Conservation (phyloP, 352 stramenopile species). For the Phytophthora pisi region DNA sequence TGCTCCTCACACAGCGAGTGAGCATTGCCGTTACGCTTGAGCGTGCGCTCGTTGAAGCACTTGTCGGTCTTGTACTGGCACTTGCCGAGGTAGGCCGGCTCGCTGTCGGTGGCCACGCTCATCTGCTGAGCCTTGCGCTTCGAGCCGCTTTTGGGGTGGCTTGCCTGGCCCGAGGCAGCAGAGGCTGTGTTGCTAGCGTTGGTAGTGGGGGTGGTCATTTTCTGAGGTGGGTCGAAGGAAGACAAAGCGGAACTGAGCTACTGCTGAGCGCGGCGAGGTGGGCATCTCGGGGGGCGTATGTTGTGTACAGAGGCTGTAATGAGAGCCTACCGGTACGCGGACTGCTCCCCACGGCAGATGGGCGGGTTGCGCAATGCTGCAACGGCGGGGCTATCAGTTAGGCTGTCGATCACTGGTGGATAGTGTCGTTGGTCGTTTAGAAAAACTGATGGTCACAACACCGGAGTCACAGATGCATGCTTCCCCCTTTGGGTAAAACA, state of each 20-base stretch:
- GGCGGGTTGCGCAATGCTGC: not conserved
- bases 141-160: not conserved
- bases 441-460: not conserved
- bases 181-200: not conserved
- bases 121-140: constrained; percentile 26
- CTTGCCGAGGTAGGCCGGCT: constrained; percentile 64
- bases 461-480: not conserved
- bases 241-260: constrained; percentile 25
- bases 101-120: constrained; percentile 5
- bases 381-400: not conserved
- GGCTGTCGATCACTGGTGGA: not conserved
- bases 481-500: not conserved
- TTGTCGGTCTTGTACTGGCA: constrained; percentile 91
- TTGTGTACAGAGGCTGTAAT: no score
- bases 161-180: not conserved
- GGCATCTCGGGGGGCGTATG: not conserved
- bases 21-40: constrained; percentile 83
- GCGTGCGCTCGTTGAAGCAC: constrained; percentile 87
- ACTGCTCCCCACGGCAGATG: not conserved
- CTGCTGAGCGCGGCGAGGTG: constrained; percentile 9
- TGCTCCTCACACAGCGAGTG: constrained; percentile 87
- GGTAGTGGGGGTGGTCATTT: constrained; percentile 30
- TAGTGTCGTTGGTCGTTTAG: not conserved
- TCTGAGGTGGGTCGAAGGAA: constrained; percentile 34
- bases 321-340: no score